Evolutionary conservation across 2,329 filamentous ascomycete species (phyloP), one percentile per base, ranked within the genome.

Genomic region (Zarea fungicola): DNA sequence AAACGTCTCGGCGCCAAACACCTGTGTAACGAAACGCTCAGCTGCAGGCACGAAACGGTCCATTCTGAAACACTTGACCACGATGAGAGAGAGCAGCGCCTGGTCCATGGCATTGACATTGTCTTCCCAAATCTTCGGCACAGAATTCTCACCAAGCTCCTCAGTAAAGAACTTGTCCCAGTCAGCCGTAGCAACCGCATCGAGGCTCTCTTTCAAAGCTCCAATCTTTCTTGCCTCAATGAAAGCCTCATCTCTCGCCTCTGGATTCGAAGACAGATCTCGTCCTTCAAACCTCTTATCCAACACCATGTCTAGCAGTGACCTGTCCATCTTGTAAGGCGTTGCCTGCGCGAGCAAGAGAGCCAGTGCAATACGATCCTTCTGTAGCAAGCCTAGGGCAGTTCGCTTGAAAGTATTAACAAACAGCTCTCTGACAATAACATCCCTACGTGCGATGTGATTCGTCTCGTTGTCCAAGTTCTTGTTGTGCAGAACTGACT

Each of bases 241-340:
- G 60, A 95, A 80, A 3, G 84, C 83, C 55, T 88, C 81, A 4
- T 89, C 81, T 60, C 76, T 83, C 41, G 76, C 75, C 14, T 81
- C 74, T 4, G 71, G 66, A 47, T 85, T 75, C 0, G 83, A 87
- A 1, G 87, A 95, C 22, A 95, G 73, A 64, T 96, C 92, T 35
- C 80, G 79, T 51, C 87, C 89, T 54, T 85, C 78, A 29, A 95
- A 71, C 43, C 81, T 80, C 42, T 85, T 80, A 61, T 96, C 91
- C 4, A 99, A 78, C 35, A 99, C 84, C 26, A 82, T 76, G 60
- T 99, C 95, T 55, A 99, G 86, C 52, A 96, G 75, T 11, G 77
- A 76, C 74, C 91, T 93, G 65, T 99, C 89, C 87, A 97, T 96
- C 59, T 88, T 82, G 72, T 92, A 96, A 1, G 93, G 93, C n/a